Evolutionary conservation across 306 rosid species (phyloP).

Genomic region (Acacia confusa): DNA sequence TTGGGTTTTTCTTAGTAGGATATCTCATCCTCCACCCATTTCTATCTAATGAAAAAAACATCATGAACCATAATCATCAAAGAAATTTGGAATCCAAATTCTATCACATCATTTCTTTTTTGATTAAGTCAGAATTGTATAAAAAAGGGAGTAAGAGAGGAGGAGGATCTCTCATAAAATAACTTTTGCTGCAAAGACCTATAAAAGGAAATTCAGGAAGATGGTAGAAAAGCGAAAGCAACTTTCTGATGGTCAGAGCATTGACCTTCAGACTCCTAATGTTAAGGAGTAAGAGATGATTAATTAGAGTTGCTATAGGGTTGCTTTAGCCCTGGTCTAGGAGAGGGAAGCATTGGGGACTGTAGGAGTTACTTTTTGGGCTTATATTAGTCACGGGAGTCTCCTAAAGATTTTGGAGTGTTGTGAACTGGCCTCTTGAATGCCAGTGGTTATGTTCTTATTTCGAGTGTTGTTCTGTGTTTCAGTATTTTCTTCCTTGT

Average conservation of each 20-base stretch:
- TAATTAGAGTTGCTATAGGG: neutral
- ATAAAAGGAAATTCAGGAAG: neutral
- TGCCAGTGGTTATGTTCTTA: neutral
- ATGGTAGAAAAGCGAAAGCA: neutral
- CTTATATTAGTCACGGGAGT: neutral
- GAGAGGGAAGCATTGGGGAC: neutral
- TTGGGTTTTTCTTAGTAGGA: neutral
- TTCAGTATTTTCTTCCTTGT: neutral
- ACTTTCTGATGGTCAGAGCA: neutral
- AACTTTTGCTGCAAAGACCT: neutral
- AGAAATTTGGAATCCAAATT: conserved; percentile 23
- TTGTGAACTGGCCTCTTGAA: neutral
- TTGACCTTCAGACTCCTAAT: neutral
- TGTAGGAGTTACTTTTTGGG: neutral
- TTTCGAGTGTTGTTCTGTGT: neutral
- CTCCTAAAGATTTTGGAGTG: neutral
- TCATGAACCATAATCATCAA: neutral
- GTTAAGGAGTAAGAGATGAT: neutral
- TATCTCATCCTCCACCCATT: neutral
- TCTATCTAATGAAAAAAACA: neutral
- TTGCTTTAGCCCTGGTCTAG: neutral
- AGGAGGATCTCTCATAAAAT: neutral
- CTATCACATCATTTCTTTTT: neutral
- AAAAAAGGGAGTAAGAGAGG: neutral
- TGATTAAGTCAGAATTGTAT: neutral